These are phyloP conservation scores for Ascochyta clinopodiicola DNA, from an alignment of 2,329 filamentous ascomycete species.

Conservation along the genomic window DNA sequence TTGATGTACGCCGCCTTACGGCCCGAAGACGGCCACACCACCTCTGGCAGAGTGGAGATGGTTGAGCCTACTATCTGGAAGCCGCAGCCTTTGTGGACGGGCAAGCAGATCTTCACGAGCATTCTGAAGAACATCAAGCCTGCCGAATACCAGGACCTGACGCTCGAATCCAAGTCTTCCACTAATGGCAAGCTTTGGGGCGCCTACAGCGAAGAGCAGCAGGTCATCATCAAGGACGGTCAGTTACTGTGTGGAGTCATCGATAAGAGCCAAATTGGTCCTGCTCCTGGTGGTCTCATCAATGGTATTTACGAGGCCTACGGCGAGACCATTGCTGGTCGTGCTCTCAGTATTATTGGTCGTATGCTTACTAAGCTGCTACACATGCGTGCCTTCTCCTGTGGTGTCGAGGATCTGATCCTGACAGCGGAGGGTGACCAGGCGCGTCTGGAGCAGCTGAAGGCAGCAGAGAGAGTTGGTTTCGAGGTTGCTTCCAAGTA, in stretches of 20 bases:
- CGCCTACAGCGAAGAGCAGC: conserved; percentile 73
- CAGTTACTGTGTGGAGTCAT: conserved; percentile 90
- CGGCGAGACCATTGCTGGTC: conserved; percentile 84
- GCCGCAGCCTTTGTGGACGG: conserved; percentile 85
- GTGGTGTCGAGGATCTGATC: conserved; percentile 93
- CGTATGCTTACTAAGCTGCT: conserved; percentile 87
- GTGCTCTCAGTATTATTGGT: conserved; percentile 86
- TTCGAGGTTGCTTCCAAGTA: conserved; percentile 84
- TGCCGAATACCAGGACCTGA: conserved; percentile 74
- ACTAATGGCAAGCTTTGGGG: conserved; percentile 84
- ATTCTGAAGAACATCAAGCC: conserved; percentile 93
- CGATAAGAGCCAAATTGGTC: conserved; percentile 94
- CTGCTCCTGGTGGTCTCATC: conserved; percentile 82
- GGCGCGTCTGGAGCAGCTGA: conserved; percentile 71
- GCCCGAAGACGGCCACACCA: conserved; percentile 88
- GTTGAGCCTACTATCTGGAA: conserved; percentile 83
- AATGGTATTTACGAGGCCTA: conserved; percentile 94
- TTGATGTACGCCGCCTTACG: conserved; percentile 89
- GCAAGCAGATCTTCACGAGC: conserved; percentile 93
- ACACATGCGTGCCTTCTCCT: conserved; percentile 94
- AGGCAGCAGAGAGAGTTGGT: conserved; percentile 72
- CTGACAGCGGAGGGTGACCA: conserved; percentile 81
- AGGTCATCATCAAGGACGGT: conserved; percentile 83
- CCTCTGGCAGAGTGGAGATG: conserved; percentile 80
- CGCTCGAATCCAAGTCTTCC: conserved; percentile 78